These are phyloP conservation scores for Nymphaea colorata DNA, from an alignment of 164 flowering plant species.

Conservation along the genomic window DNA sequence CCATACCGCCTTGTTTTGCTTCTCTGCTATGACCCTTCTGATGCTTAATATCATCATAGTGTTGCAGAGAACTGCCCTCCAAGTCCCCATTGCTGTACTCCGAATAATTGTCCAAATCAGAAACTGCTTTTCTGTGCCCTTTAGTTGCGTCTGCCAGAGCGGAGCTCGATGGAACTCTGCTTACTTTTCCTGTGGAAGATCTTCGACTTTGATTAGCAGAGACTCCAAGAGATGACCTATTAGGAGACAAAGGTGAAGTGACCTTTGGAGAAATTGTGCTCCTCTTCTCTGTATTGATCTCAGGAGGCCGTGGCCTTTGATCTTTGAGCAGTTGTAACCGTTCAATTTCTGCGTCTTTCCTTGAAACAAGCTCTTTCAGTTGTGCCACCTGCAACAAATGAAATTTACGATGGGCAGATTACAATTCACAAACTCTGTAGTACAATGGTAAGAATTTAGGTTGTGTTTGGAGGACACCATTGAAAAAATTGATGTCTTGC, in stretches of 20 bases:
- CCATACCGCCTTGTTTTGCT: conserved; percentile 17
- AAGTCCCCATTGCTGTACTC: conserved; percentile 36
- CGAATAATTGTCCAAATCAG: conserved; percentile 26
- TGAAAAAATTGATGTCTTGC: neutral
- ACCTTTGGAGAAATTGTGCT: conserved; percentile 20
- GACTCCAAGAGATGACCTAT: conserved; percentile 12
- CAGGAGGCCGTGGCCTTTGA: conserved; percentile 14
- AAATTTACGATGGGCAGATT: neutral
- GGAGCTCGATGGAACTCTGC: conserved; percentile 7
- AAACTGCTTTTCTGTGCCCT: conserved; percentile 14
- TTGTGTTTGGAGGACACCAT: neutral
- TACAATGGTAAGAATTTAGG: neutral
- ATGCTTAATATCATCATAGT: conserved; percentile 28
- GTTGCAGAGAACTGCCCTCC: conserved; percentile 24
- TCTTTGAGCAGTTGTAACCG: conserved; percentile 49
- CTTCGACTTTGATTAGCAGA: conserved; percentile 18
- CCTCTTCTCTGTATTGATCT: conserved; percentile 23
- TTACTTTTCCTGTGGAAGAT: conserved; percentile 19
- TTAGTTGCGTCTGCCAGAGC: neutral
- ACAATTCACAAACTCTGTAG: neutral
- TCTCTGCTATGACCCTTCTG: conserved; percentile 23
- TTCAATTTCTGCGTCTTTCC: conserved; percentile 87
- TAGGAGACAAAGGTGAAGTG: conserved; percentile 16
- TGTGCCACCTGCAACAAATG: conserved; percentile 46
- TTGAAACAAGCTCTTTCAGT: conserved; percentile 65